phyloP scores from a whole-genome alignment of 108 stramenopile species.

The Tribonema minus region DNA sequence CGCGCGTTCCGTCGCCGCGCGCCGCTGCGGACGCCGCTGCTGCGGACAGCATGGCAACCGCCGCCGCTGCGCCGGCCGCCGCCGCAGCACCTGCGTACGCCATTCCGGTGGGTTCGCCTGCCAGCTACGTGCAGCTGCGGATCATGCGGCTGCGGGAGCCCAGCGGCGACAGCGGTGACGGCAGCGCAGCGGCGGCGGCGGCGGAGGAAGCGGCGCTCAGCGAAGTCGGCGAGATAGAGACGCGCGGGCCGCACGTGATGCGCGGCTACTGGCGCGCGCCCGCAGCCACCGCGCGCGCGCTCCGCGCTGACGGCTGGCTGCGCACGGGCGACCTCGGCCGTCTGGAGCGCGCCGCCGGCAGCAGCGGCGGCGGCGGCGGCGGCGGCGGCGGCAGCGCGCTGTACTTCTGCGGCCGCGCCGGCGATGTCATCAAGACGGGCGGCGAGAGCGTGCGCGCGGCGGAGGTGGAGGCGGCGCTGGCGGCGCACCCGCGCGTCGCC shows the following conservation, averaged over 20 bases:
- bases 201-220: neutral
- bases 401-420: slow-evolving; percentile 57
- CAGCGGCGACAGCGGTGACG: neutral
- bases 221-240: slow-evolving; percentile 70
- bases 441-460: slow-evolving; percentile 79
- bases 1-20: neutral
- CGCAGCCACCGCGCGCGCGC: slow-evolving; percentile 13
- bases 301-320: slow-evolving; percentile 26
- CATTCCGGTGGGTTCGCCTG: too few relatives aligned
- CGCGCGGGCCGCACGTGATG: slow-evolving; percentile 78
- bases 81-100: too few relatives aligned
- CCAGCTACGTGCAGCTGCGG: too few relatives aligned
- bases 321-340: slow-evolving; percentile 20
- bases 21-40: neutral
- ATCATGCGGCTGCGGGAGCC: neutral
- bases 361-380: neutral
- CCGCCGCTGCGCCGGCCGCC: too few relatives aligned
- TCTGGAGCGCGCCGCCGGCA: neutral
- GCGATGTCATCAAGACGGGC: slow-evolving; percentile 78
- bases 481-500: slow-evolving; percentile 13
- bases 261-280: slow-evolving; percentile 79
- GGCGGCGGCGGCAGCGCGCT: too few relatives aligned
- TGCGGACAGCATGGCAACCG: too few relatives aligned
- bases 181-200: neutral
- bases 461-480: slow-evolving; percentile 74